phyloP scores from a whole-genome alignment of 2,329 filamentous ascomycete species.

The Paramyrothecium sp. region DNA sequence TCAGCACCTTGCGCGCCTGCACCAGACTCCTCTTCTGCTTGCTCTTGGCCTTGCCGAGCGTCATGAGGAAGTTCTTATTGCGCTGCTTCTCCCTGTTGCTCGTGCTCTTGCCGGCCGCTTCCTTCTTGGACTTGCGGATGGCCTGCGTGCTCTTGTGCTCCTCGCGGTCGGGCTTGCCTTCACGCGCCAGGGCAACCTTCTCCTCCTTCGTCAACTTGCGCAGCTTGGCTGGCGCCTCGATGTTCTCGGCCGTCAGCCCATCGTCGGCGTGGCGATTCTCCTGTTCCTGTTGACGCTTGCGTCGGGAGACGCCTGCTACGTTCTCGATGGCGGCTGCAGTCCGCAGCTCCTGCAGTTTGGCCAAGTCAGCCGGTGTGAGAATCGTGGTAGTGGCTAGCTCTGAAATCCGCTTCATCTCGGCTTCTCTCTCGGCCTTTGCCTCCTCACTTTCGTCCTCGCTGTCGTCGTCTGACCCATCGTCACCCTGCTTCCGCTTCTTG shows the following conservation, averaged over 20 bases:
- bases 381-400: constrained; percentile 91
- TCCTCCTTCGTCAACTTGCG: constrained; percentile 89
- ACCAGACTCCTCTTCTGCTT: constrained; percentile 95
- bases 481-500: constrained; percentile 39
- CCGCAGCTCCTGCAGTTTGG: constrained; percentile 87
- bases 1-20: constrained; percentile 77
- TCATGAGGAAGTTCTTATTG: constrained; percentile 99
- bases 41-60: constrained; percentile 88
- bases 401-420: constrained; percentile 52
- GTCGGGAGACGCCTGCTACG: constrained; percentile 40
- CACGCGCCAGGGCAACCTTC: constrained; percentile 76
- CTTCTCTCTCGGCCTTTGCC: constrained; percentile 40
- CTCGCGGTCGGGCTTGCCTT: constrained; percentile 73
- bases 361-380: constrained; percentile 92
- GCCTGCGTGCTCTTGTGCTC: constrained; percentile 87
- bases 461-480: constrained; percentile 19
- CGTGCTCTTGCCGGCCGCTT: constrained; percentile 86
- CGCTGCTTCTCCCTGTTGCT: constrained; percentile 96
- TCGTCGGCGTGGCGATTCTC: constrained; percentile 74
- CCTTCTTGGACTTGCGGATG: constrained; percentile 82
- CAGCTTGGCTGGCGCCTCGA: constrained; percentile 80
- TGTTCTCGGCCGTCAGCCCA: constrained; percentile 84
- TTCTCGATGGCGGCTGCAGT: constrained; percentile 70
- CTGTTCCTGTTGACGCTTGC: constrained; percentile 42
- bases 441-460: constrained; percentile 27